Evolutionary conservation across 345 rosid species (phyloP), one percentile per base, ranked within the genome.

Genomic region (Combretum micranthum): DNA sequence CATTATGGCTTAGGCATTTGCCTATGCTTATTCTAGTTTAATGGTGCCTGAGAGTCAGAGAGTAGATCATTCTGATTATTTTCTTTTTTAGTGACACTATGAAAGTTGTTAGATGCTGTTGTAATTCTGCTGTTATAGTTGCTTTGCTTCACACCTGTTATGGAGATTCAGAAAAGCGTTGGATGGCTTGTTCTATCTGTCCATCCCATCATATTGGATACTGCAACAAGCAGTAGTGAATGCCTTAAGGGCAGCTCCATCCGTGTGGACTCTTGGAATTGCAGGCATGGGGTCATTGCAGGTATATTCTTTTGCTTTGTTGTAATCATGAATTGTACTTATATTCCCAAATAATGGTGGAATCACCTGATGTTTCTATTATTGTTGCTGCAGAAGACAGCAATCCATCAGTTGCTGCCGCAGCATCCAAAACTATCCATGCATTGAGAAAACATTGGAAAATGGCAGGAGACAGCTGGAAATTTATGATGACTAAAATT

Each of bases 211-310:
- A 12, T 16, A 26, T 44, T 55, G 18, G 61, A 15, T 54, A 50
- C 48, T 47, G 47, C 65, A 91, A 70, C 78, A 74, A 84, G 98
- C 95, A 20, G 65, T 88, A 82, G 84, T 96, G 56, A 92, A 83
- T 44, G 98, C 97, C 53, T 71, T 88, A 44, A 90, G 95, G 44
- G 81, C 93, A 64, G 98, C 97, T 51, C 98, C 98, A 16, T 92
- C 95, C 3, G 86, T 92, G 88, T 88, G 97, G 98, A 83, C 95
- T 16, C 77, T 88, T 3, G 97, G 98, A 19, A 92, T 88, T 60
- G 95, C 97, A 3, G 98, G 98, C 72, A 92, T 92, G 91, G 96
- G 98, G 64, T 95, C 97, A 50, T 75, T 88, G 57, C 96, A 86
- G 95, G 98, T 92, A 59, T n/a, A 23, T 4, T 10, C 43, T 47